Conservation (phyloP, 2,329 filamentous ascomycete species). For the Ophiocordyceps camponoti-rufipedis region DNA sequence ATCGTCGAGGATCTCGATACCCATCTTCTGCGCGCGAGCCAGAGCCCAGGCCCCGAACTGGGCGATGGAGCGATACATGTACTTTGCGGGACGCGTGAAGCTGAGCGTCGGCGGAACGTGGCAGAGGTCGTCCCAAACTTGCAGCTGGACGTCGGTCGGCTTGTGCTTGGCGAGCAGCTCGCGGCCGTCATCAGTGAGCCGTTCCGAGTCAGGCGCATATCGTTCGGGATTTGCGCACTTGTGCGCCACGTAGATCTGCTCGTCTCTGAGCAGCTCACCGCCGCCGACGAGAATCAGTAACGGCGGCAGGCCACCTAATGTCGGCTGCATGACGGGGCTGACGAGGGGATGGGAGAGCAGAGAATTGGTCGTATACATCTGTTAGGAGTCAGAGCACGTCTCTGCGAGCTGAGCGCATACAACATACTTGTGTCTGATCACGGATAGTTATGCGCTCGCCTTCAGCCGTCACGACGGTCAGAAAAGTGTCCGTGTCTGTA, state of each 20-base stretch:
- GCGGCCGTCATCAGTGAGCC: constrained; percentile 44
- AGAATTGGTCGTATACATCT: constrained; percentile 66
- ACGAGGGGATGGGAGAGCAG: constrained; percentile 76
- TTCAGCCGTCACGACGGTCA: constrained; percentile 50
- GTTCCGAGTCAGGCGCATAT: constrained; percentile 50
- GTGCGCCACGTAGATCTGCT: constrained; percentile 89
- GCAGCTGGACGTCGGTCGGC: constrained; percentile 81
- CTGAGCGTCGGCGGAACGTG: constrained; percentile 87
- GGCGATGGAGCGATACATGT: constrained; percentile 83
- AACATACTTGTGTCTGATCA: constrained; percentile 71
- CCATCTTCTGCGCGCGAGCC: constrained; percentile 59
- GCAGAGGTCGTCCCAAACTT: constrained; percentile 91
- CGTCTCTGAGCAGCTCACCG: constrained; percentile 76
- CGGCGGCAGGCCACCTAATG: constrained; percentile 76
- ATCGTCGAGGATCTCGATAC: constrained; percentile 68
- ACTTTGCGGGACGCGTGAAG: constrained; percentile 88
- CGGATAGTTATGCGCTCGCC: constrained; percentile 56
- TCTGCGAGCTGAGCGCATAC: background rate
- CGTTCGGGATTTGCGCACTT: constrained; percentile 72
- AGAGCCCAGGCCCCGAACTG: constrained; percentile 90
- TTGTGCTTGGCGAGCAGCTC: constrained; percentile 46
- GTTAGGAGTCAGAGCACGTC: constrained; percentile 5
- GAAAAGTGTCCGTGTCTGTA: constrained; percentile 12
- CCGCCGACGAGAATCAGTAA: constrained; percentile 75
- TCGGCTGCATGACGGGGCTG: constrained; percentile 74